Evolutionary conservation across 768 basidiomycete genomes (phyloP).

Genomic region (Floccularia luteovirens): DNA sequence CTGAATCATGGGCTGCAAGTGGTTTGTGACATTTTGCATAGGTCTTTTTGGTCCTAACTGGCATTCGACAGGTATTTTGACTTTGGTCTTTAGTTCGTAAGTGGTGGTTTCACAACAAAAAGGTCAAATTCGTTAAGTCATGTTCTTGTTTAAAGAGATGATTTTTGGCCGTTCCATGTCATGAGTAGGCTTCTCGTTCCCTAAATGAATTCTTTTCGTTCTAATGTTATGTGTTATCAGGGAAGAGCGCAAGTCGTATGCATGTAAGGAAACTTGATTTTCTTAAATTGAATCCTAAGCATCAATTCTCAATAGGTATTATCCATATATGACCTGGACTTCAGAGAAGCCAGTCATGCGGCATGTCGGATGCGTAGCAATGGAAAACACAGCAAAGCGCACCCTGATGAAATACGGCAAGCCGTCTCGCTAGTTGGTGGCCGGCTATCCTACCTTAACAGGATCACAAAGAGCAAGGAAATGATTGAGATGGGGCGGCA

Average conservation of each 20-base stretch:
- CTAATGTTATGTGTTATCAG: conserved; percentile 22
- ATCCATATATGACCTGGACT: conserved; percentile 63
- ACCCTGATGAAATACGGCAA: conserved; percentile 29
- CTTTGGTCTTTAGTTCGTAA: conserved; percentile 73
- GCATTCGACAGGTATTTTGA: conserved; percentile 49
- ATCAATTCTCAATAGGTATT: conserved; percentile 37
- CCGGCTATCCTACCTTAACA: conserved; percentile 68
- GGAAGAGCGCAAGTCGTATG: conserved; percentile 70
- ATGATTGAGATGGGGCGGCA: conserved; percentile 58
- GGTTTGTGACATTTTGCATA: conserved; percentile 30
- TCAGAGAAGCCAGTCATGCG: conserved; percentile 51
- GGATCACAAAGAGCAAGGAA: conserved; percentile 52
- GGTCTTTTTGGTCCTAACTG: conserved; percentile 1
- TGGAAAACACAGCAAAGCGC: conserved; percentile 18
- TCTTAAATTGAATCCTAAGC: neutral
- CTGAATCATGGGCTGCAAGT: conserved; percentile 80
- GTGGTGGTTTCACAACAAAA: conserved; percentile 12
- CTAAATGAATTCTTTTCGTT: conserved; percentile 8
- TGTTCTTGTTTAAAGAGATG: conserved; percentile 46
- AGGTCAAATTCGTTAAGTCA: too few species aligned
- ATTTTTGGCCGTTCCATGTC: conserved; percentile 73
- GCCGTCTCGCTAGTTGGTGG: conserved; percentile 68
- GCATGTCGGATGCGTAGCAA: conserved; percentile 42
- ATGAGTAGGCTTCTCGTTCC: conserved; percentile 38
- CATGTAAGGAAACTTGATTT: conserved; percentile 28